These are phyloP conservation scores for Septoria linicola DNA, from an alignment of 2,329 filamentous ascomycete species.

Conservation along the genomic window DNA sequence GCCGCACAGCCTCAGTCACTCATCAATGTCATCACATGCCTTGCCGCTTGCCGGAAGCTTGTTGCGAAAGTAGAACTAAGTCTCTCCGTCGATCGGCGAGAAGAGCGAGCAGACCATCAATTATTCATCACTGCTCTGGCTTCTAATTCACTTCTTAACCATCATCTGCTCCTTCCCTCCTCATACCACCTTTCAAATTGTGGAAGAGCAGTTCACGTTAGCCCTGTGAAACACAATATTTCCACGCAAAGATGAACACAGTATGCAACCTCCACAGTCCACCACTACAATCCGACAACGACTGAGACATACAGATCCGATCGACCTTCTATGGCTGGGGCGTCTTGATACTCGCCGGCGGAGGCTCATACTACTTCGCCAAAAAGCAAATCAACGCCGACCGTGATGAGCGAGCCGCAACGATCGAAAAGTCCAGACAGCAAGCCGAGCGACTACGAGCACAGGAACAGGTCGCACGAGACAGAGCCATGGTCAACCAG, in stretches of 20 bases:
- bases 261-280: not conserved
- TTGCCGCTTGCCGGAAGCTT: conserved; percentile 11
- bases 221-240: not conserved
- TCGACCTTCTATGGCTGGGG: conserved; percentile 78
- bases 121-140: not conserved
- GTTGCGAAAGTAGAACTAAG: not conserved
- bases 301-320: conserved; percentile 21
- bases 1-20: no score
- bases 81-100: conserved; percentile 9
- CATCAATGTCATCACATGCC: conserved; percentile 2
- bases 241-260: conserved; percentile 4
- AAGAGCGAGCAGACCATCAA: conserved; percentile 7
- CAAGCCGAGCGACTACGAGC: conserved; percentile 28
- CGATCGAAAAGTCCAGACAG: conserved; percentile 60
- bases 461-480: conserved; percentile 26
- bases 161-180: not conserved
- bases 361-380: conserved; percentile 90
- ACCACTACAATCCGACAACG: not conserved
- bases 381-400: conserved; percentile 94
- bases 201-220: not conserved
- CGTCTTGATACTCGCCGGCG: conserved; percentile 81
- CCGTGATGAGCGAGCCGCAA: conserved; percentile 68
- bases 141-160: not conserved
- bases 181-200: not conserved
- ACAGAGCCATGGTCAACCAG: conserved; percentile 15